Evolutionary conservation across 306 rosid species (phyloP), one percentile per base, ranked within the genome.

Genomic region (Dryas drummondii): DNA sequence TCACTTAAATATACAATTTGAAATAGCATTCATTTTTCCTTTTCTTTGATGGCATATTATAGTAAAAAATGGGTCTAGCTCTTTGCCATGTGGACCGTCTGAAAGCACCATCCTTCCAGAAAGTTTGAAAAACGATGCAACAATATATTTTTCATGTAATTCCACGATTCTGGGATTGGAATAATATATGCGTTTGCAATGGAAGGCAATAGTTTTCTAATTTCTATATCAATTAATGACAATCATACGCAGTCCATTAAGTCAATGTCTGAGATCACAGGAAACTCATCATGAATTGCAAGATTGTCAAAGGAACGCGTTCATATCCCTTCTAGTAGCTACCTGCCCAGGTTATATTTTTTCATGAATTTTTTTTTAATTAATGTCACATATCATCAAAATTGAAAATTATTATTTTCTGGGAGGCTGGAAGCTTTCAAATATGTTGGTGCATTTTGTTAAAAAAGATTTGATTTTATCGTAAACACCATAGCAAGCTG

Each of bases 261-360:
- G 62, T 51, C 73, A 15, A 1, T 68, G 72, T 47, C 54, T 22
- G 44, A 47, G 10, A 52, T 27, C 32, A 9, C n/a, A 2, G 6
- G 60, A 52, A 32, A 32, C 15, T 69, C 50, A 32, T 32, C 37
- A 22, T 22, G 22, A 5, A n/a, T 40, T 19, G 40, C 26, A 17
- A 6, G 50, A n/a, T 70, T 53, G 50, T 70, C 52, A 70, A 40
- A 54, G 19, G 7, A 51, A 40, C 74, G 74, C 74, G 74, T 70
- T 27, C 46, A 49, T 68, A 49, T 2, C 27, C 60, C 73, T 70
- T 70, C 74, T 70, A 70, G 74, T 54, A 53, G 50, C 9, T 70
- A 32, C 37, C 37, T 32, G 3, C 37, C 37, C 3, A 32, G 37
- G 37, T 32, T 2, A 32, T 32, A 32, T 32, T 1, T 32, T 32